phyloP scores from a whole-genome alignment of 108 stramenopile genomes.

The Stephanodiscus triporus region DNA sequence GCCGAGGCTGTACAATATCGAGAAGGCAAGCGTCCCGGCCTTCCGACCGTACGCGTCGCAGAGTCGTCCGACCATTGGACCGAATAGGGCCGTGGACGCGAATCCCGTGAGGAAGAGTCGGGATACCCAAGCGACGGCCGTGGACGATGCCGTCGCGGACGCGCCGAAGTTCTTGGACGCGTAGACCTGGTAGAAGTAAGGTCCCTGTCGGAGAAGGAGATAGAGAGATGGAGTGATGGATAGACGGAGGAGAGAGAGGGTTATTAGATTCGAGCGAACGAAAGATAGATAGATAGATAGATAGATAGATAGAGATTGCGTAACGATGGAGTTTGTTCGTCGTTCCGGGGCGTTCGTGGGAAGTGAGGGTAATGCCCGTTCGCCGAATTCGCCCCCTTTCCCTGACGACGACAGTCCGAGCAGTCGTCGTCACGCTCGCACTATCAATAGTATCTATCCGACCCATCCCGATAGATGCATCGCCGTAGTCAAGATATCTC shows the following conservation, averaged over 20 bases:
- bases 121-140: constrained; percentile 70
- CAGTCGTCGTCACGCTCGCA: no score
- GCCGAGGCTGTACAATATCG: constrained; percentile 78
- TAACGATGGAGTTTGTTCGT: no score
- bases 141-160: no score
- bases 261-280: background rate
- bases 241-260: background rate
- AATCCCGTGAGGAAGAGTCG: constrained; percentile 93
- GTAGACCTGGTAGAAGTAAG: constrained; percentile 98
- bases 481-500: background rate
- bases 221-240: background rate
- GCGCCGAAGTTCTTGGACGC: constrained; percentile 85
- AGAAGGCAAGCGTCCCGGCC: constrained; percentile 85
- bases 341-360: no score
- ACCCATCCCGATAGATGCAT: no score
- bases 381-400: no score
- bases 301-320: background rate
- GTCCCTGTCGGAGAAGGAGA: constrained; percentile 48
- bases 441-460: no score
- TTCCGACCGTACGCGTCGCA: constrained; percentile 87
- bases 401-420: no score
- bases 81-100: constrained; percentile 90
- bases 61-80: constrained; percentile 84
- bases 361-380: no score
- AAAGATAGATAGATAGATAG: background rate